phyloP scores from a whole-genome alignment of 192 early-diverging fungal species.

The Coemansia nantahalensis region DNA sequence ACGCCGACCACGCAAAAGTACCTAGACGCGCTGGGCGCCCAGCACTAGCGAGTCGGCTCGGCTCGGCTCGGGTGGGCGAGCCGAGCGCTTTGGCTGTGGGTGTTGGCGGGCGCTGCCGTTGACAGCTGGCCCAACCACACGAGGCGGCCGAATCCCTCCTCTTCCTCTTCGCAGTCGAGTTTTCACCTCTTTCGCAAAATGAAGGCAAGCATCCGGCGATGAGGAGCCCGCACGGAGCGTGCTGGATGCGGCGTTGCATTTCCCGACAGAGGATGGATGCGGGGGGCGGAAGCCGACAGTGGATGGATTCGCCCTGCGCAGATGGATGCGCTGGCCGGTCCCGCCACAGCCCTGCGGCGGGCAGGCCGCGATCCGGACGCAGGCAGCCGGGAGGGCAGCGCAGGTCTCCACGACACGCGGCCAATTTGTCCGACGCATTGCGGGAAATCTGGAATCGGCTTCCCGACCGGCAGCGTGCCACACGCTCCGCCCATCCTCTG shows the following conservation, averaged over 20 bases:
- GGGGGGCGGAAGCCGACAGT: conserved; percentile 1
- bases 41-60: no score
- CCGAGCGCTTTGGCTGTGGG: no score
- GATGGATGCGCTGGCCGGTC: not conserved
- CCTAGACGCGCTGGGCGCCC: conserved; percentile 29
- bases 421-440: no score
- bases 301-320: conserved; percentile 23
- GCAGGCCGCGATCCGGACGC: no score
- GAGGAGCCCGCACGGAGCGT: not conserved
- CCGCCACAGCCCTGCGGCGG: no score
- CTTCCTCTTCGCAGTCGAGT: conserved; percentile 32
- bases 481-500: no score
- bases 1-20: conserved; percentile 52
- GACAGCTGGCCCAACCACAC: not conserved
- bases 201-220: conserved; percentile 41
- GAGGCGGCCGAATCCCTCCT: conserved; percentile 23
- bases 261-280: conserved; percentile 3
- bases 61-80: no score
- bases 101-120: no score
- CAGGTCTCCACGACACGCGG: no score
- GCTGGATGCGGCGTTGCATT: conserved; percentile 19
- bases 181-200: conserved; percentile 30
- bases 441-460: no score
- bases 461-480: no score
- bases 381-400: no score